Base-by-base conservation (phyloP, 257 asterid genomes). In the Scutellaria barbata region DNA sequence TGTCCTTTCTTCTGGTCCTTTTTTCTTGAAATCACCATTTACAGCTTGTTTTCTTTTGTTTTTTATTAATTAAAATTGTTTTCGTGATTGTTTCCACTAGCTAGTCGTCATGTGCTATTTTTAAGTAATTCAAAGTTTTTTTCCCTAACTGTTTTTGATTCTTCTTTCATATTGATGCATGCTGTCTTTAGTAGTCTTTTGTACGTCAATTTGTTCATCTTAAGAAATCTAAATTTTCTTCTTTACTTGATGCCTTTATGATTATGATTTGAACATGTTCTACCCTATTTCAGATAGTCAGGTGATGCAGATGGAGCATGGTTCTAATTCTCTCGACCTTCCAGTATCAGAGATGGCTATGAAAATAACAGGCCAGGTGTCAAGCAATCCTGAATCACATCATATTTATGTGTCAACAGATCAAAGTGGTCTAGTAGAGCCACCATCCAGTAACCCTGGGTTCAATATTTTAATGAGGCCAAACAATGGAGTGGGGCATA, bases 241-340 rank as follows among this genome's bases (percentile, higher is more conserved):
- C 58, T 8, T 35, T 55, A 18, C 12, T 55, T 30, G 16, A 59
- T 54, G 73, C 76, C 50, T 30, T 10, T 48, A 73, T 30, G 62
- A 14, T 63, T 67, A 82, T 77, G 71, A 82, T 71, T 80, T 82
- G 76, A 81, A 2, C 25, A 22, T 22, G 80, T 73, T 78, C 88
- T 85, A 79, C 78, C 83, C 83, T 12, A 74, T 74, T 22, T 69
- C 81, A 53, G 83, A 66, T 77, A 58, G 84, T 69, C 85, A 81
- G 74, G 74, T 81, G 81, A 79, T 63, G 70, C 81, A 78, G 77
- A 85, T 89, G 92, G 98, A 86, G 77, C 84, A 82, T 50, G 74
- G 74, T 64, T 76, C 96, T 56, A 79, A 69, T 56, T 72, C 81
- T 68, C 46, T 83, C 42, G 80, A 83, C 69, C 77, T 85, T 71